Conservation (phyloP, 2,329 filamentous ascomycete genomes). For the Chaetomiaceae sp. region DNA sequence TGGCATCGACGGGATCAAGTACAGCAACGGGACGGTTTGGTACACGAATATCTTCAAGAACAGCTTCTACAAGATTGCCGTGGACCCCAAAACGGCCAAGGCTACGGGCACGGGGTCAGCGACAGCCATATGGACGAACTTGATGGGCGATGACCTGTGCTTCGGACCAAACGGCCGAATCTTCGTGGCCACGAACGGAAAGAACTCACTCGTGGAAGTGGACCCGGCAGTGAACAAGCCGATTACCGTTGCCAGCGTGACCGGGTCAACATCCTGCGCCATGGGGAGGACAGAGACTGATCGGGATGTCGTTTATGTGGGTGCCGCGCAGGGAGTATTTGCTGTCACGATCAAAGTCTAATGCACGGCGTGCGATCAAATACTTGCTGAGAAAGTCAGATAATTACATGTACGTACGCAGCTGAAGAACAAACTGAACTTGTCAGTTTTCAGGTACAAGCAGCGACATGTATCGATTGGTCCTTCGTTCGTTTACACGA, state of each 20-base stretch:
- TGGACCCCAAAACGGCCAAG: constrained; percentile 26
- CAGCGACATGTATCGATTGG: no score
- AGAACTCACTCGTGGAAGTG: constrained; percentile 29
- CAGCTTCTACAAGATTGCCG: constrained; percentile 29
- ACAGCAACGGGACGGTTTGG: constrained; percentile 27
- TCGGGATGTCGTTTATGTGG: constrained; percentile 27
- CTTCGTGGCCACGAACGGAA: constrained; percentile 28
- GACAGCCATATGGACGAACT: constrained; percentile 27
- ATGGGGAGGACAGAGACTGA: constrained; percentile 28
- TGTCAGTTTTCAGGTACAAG: no score
- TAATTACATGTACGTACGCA: no score
- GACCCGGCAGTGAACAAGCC: constrained; percentile 26
- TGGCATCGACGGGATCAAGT: constrained; percentile 31
- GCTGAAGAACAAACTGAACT: no score
- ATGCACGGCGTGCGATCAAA: no score
- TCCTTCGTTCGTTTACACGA: no score
- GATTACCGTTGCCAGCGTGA: constrained; percentile 23
- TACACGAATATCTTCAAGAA: constrained; percentile 34
- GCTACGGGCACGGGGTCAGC: constrained; percentile 23
- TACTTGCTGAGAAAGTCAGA: no score
- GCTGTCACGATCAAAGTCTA: constrained; percentile 21
- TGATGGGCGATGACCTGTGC: constrained; percentile 31
- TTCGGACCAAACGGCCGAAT: constrained; percentile 29
- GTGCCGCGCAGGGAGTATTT: constrained; percentile 26
- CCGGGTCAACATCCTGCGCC: constrained; percentile 27